Evolutionary conservation across 1,284 basidiomycete species (phyloP).

Genomic region (Leccinum pallidistipes): DNA sequence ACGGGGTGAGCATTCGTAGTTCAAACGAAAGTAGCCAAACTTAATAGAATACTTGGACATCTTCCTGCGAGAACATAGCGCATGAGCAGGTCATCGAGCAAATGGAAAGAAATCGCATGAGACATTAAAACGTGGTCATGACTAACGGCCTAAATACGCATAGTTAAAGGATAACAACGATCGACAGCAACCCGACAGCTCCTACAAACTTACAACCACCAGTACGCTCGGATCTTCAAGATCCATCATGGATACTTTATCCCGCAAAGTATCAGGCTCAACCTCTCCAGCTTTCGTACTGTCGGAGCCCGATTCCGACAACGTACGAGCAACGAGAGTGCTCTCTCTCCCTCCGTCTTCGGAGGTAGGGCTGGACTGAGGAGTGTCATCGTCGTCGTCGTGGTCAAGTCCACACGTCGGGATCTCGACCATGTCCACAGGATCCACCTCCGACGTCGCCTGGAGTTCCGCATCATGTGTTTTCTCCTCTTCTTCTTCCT

Average conservation of each 20-base stretch:
- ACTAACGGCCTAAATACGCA: slow-evolving; percentile 21
- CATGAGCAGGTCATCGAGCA: neutral
- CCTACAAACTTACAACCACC: slow-evolving; percentile 18
- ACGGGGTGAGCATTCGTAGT: neutral
- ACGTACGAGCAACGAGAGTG: slow-evolving; percentile 28
- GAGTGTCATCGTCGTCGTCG: slow-evolving; percentile 2
- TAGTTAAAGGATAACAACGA: slow-evolving; percentile 18
- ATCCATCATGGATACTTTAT: slow-evolving; percentile 28
- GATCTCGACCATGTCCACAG: slow-evolving; percentile 4
- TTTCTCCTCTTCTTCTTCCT: slow-evolving; percentile 32
- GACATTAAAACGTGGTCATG: slow-evolving; percentile 9
- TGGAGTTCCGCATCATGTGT: slow-evolving; percentile 4
- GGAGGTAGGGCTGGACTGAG: slow-evolving; percentile 1
- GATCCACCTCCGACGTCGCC: neutral
- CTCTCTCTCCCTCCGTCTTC: slow-evolving; percentile 26
- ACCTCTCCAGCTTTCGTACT: slow-evolving; percentile 26
- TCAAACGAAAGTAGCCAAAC: neutral
- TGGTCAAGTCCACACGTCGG: slow-evolving; percentile 5
- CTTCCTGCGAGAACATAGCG: neutral
- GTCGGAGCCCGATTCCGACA: slow-evolving; percentile 31
- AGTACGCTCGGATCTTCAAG: slow-evolving; percentile 28
- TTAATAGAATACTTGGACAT: neutral
- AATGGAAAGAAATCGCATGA: neutral
- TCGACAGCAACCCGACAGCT: neutral
- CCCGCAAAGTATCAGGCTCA: slow-evolving; percentile 28